Percentiles rank a stretch among this genome's conserved stretches.
Conservation (phyloP, 2,329 filamentous ascomycete species). For the Talaromyces piceae region DNA sequence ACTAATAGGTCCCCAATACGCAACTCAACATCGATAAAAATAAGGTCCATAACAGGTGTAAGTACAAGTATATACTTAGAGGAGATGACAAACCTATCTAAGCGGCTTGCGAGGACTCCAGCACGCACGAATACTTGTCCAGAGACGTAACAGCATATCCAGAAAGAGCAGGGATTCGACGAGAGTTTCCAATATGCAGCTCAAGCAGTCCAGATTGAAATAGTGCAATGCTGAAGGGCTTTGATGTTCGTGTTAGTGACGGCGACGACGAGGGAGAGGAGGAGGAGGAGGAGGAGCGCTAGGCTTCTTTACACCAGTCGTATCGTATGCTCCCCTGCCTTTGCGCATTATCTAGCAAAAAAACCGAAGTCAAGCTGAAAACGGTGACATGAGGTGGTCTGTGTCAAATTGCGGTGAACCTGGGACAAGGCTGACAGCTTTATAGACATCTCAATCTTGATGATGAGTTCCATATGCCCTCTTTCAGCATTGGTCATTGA, state of each 20-base stretch:
- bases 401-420: conserved; percentile 1
- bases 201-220: conserved; percentile 7
- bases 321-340: conserved; percentile 45
- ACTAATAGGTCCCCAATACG: too few species aligned
- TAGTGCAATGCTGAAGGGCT: conserved; percentile 1
- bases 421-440: conserved; percentile 3
- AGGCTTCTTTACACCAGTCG: conserved; percentile 44
- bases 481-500: neutral
- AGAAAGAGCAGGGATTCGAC: neutral
- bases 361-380: conserved; percentile 1
- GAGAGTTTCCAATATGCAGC: neutral
- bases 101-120: neutral
- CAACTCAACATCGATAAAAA: too few species aligned
- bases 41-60: too few species aligned
- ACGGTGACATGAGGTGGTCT: neutral
- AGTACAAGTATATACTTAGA: too few species aligned
- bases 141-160: neutral
- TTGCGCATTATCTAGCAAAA: neutral
- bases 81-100: too few species aligned
- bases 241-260: neutral
- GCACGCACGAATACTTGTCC: neutral
- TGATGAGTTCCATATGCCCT: neutral
- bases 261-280: neutral
- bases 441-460: neutral
- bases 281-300: conserved; percentile 36